Evolutionary conservation across 2,329 filamentous ascomycete genomes (phyloP).

Genomic region (Lizonia empirigonia): DNA sequence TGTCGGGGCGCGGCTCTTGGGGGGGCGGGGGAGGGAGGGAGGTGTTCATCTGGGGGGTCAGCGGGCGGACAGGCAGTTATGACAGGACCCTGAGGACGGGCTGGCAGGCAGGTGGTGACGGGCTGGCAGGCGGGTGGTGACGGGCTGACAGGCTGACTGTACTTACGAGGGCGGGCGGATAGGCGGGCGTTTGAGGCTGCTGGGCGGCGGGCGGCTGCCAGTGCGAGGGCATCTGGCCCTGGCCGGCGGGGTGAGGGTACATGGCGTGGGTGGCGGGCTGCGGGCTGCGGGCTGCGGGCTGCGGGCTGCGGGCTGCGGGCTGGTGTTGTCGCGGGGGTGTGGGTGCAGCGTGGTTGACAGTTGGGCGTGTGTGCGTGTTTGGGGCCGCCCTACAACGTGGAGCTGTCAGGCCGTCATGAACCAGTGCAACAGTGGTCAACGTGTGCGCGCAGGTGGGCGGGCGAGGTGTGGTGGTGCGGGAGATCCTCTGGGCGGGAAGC

Average conservation of each 20-base stretch:
- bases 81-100: slow-evolving; percentile 4
- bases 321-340: too few species aligned
- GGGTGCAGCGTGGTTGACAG: slow-evolving; percentile 8
- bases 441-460: slow-evolving; percentile 14
- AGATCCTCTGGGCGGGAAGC: slow-evolving; percentile 33
- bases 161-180: slow-evolving; percentile 45
- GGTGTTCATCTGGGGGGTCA: slow-evolving; percentile 38
- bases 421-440: slow-evolving; percentile 23
- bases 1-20: slow-evolving; percentile 50
- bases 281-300: background rate
- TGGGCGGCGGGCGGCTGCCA: slow-evolving; percentile 46
- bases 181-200: slow-evolving; percentile 42
- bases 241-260: slow-evolving; percentile 46
- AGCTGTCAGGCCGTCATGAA: slow-evolving; percentile 38
- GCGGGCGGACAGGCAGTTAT: slow-evolving; percentile 16
- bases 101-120: slow-evolving; percentile 3
- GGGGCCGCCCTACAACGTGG: slow-evolving; percentile 29
- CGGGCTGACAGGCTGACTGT: slow-evolving; percentile 26
- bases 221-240: slow-evolving; percentile 47
- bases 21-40: slow-evolving; percentile 43
- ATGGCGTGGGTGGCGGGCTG: slow-evolving; percentile 21
- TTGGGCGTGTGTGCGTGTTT: slow-evolving; percentile 5
- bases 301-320: background rate
- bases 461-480: slow-evolving; percentile 29
- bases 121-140: background rate